Percentiles rank a stretch among this genome's conserved stretches.
Evolutionary conservation across 495 filamentous ascomycete genomes (phyloP).

Genomic region (Aspergillus incahuasiensis): DNA sequence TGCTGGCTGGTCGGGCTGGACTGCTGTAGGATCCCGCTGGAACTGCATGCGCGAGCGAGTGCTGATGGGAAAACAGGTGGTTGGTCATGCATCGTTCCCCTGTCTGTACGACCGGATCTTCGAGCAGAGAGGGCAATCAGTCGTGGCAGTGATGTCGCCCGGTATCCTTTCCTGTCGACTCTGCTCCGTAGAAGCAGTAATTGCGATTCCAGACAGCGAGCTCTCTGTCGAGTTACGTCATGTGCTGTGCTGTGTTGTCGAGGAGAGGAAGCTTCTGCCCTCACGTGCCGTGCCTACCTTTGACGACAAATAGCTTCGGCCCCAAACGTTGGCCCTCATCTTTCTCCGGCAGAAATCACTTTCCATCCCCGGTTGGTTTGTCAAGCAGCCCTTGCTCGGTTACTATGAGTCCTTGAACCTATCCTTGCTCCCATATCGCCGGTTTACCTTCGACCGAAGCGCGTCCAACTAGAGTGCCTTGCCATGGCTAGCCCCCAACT

Average conservation of each 20-base stretch:
- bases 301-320: neutral
- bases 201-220: neutral
- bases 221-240: neutral
- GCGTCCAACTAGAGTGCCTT: neutral
- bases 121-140: neutral
- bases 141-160: neutral
- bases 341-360: neutral
- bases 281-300: neutral
- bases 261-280: neutral
- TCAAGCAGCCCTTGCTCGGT: neutral
- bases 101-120: neutral
- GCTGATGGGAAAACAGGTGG: neutral
- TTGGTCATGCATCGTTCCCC: neutral
- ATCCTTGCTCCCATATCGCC: neutral
- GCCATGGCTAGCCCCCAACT: neutral
- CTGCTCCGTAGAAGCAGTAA: neutral
- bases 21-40: slow-evolving; percentile 7
- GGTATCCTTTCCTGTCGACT: neutral
- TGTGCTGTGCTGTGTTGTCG: neutral
- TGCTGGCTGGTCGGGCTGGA: slow-evolving; percentile 1
- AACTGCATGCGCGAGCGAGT: neutral
- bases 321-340: neutral
- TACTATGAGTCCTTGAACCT: neutral
- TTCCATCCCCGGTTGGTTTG: neutral
- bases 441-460: neutral